Percentiles rank a stretch among this genome's conserved stretches.
Conservation (phyloP, 2,329 filamentous ascomycete species). For the Furcasterigmium furcatum region DNA sequence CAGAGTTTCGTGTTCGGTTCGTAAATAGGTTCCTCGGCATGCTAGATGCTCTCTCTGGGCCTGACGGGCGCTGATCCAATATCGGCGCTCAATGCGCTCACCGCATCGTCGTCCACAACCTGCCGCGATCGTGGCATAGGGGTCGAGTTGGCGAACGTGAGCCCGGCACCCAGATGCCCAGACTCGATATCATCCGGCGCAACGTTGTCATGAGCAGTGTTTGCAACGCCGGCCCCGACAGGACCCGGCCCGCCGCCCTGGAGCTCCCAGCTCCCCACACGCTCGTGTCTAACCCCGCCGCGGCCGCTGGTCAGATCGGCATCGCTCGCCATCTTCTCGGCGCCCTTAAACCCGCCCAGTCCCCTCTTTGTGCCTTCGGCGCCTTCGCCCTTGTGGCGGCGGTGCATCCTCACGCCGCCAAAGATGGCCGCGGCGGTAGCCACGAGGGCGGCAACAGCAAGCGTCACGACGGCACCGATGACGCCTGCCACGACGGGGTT, state of each 20-base stretch:
- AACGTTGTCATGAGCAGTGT: conserved; percentile 1
- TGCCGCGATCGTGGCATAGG: conserved; percentile 11
- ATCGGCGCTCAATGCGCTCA: conserved; percentile 28
- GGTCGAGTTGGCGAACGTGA: not conserved
- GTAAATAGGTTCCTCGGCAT: too few relatives aligned
- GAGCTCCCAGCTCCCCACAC: conserved; percentile 49
- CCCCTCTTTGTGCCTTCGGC: conserved; percentile 8
- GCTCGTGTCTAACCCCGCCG: conserved; percentile 37
- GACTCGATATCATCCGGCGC: conserved; percentile 9
- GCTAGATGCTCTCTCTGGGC: conserved; percentile 33
- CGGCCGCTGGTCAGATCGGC: conserved; percentile 36
- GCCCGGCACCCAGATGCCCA: not conserved
- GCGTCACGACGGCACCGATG: conserved; percentile 39
- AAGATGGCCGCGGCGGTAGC: conserved; percentile 26
- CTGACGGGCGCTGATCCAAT: conserved; percentile 24
- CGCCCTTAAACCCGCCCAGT: conserved; percentile 38
- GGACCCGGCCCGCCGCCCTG: conserved; percentile 17
- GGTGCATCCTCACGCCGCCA: conserved; percentile 25
- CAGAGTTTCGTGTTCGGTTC: too few relatives aligned
- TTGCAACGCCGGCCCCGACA: not conserved
- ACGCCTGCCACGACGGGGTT: conserved; percentile 39
- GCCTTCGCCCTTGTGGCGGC: conserved; percentile 11
- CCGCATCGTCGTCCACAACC: conserved; percentile 25
- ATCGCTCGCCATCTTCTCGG: conserved; percentile 41
- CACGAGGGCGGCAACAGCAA: conserved; percentile 29